These are phyloP conservation scores for Dioscorea zingiberensis DNA, from an alignment of 106 monocot species.

Conservation along the genomic window DNA sequence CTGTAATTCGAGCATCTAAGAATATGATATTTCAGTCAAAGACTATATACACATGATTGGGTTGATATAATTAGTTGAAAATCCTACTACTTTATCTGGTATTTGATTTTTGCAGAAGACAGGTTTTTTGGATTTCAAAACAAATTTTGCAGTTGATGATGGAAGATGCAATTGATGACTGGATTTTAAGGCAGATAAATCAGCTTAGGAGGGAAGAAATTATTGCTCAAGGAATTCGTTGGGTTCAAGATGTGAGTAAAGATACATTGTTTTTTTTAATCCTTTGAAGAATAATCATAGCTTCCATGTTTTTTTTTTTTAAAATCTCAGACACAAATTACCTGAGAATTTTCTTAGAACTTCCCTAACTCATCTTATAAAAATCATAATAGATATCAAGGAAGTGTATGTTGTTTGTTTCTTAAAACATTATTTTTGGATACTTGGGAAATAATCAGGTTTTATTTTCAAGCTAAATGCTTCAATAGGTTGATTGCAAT, in stretches of 20 bases:
- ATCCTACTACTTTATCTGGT: background rate
- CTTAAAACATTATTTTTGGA: no score
- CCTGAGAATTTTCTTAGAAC: background rate
- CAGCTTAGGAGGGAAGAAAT: constrained; percentile 72
- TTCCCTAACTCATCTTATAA: no score
- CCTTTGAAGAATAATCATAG: background rate
- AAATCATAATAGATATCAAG: no score
- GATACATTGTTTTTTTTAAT: background rate
- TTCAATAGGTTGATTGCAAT: background rate
- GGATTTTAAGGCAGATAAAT: constrained; percentile 85
- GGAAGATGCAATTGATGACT: constrained; percentile 99
- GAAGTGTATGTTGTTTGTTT: no score
- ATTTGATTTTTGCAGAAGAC: constrained; percentile 48
- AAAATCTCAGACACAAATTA: background rate
- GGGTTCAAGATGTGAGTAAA: constrained; percentile 88
- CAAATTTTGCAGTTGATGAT: constrained; percentile 97
- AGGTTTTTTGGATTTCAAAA: constrained; percentile 99
- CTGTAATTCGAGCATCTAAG: no score
- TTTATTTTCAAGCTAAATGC: background rate
- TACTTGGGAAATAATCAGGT: background rate
- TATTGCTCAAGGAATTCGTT: constrained; percentile 75
- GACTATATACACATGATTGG: no score
- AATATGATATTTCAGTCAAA: no score
- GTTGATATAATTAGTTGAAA: no score
- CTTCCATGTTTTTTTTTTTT: background rate